Conservation (phyloP, 768 basidiomycete genomes). For the Agrocybe chaxingu region DNA sequence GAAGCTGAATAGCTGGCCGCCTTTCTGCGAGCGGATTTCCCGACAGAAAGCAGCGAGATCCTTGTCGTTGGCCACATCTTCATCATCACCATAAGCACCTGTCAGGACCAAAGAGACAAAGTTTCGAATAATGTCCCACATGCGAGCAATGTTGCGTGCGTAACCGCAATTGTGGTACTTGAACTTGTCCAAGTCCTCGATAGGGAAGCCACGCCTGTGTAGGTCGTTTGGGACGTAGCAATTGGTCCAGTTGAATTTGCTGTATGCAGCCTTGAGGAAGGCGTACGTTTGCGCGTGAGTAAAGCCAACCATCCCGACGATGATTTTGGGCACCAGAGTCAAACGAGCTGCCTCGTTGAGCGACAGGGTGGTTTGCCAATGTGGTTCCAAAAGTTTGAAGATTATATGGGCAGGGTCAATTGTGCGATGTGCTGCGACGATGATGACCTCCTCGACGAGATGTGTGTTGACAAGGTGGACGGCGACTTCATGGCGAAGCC, state of each 20-base stretch:
- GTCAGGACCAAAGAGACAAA: constrained; percentile 20
- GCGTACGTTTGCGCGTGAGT: constrained; percentile 12
- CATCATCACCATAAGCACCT: constrained; percentile 18
- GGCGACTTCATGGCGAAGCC: constrained; percentile 24
- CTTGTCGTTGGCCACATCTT: constrained; percentile 17
- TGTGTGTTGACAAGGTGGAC: constrained; percentile 27
- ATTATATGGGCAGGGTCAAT: constrained; percentile 20
- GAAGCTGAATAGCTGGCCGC: constrained; percentile 22
- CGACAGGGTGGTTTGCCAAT: constrained; percentile 27
- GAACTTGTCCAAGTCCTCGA: constrained; percentile 18
- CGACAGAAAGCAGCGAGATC: constrained; percentile 18
- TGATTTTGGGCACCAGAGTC: constrained; percentile 23
- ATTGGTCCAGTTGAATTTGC: constrained; percentile 22
- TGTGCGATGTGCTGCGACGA: constrained; percentile 26
- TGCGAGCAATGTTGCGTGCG: constrained; percentile 20
- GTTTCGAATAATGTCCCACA: constrained; percentile 24
- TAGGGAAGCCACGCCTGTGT: constrained; percentile 24
- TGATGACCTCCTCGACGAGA: constrained; percentile 26
- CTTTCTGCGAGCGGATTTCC: constrained; percentile 19
- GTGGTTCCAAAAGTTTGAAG: constrained; percentile 24
- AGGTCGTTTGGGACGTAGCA: constrained; percentile 26
- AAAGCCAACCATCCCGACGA: constrained; percentile 19
- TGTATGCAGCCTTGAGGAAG: constrained; percentile 19
- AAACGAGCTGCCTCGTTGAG: constrained; percentile 24
- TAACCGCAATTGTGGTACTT: constrained; percentile 29